Percentiles rank a stretch among this genome's conserved stretches.
These are phyloP conservation scores for Ophiosphaerella korrae DNA, from an alignment of 2,329 filamentous ascomycete genomes.

Conservation along the genomic window DNA sequence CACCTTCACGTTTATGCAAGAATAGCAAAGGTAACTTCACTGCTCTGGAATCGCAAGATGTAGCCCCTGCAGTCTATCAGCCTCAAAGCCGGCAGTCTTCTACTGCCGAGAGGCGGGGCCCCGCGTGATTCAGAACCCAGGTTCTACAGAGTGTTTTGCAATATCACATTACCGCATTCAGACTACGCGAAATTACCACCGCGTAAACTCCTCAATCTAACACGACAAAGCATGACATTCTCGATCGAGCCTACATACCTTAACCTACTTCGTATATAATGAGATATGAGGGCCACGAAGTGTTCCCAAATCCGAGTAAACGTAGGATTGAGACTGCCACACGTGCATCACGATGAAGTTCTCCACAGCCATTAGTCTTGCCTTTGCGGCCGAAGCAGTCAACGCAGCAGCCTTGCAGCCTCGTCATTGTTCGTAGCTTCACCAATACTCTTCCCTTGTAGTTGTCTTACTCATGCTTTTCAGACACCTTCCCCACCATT, in stretches of 20 bases:
- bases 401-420: conserved; percentile 31
- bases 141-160: conserved; percentile 21
- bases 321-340: not conserved
- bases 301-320: not conserved
- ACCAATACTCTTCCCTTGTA: not conserved
- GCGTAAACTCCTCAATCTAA: conserved; percentile 30
- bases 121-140: conserved; percentile 23
- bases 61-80: conserved; percentile 3
- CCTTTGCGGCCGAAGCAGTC: conserved; percentile 22
- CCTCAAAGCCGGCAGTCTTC: conserved; percentile 15
- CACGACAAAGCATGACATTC: conserved; percentile 8
- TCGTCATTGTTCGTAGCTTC: conserved; percentile 25
- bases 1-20: too few relatives aligned
- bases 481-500: conserved; percentile 35
- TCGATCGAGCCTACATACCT: not conserved
- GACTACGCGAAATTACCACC: conserved; percentile 24
- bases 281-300: not conserved
- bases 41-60: not conserved
- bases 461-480: not conserved
- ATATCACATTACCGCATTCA: conserved; percentile 29
- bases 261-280: conserved; percentile 6
- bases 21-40: too few relatives aligned
- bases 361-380: conserved; percentile 22
- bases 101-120: conserved; percentile 28
- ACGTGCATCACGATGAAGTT: conserved; percentile 30